Percentiles rank a stretch among this genome's conserved stretches.
Conservation (phyloP, 495 filamentous ascomycete genomes). For the Penicillium nucicola region DNA sequence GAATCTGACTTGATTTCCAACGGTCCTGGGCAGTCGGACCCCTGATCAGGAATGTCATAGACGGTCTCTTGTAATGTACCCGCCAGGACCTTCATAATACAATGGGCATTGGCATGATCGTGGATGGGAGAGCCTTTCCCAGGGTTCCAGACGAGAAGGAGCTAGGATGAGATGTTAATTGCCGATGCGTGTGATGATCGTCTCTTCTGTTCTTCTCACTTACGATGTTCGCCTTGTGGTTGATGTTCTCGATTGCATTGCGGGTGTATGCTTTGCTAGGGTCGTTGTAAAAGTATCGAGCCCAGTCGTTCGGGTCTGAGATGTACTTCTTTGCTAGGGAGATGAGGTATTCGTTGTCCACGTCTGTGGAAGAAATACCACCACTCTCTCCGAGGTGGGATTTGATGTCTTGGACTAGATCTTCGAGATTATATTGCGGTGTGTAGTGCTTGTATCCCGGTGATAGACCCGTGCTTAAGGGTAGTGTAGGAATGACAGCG, state of each 20-base stretch:
- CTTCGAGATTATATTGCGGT: conserved; percentile 22
- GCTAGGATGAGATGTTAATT: no score
- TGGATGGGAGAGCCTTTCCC: conserved; percentile 78
- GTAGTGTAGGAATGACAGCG: conserved; percentile 9
- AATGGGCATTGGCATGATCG: conserved; percentile 81
- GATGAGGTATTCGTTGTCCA: conserved; percentile 28
- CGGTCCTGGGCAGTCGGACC: conserved; percentile 10
- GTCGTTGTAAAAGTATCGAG: conserved; percentile 32
- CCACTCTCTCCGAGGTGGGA: conserved; percentile 24
- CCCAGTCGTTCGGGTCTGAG: conserved; percentile 33
- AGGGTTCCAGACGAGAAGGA: conserved; percentile 87
- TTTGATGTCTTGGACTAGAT: conserved; percentile 31
- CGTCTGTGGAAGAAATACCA: conserved; percentile 28
- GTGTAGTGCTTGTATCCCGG: conserved; percentile 19
- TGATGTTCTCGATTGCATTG: conserved; percentile 38
- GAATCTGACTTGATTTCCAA: conserved; percentile 25
- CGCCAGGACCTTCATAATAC: conserved; percentile 54
- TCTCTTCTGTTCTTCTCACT: no score
- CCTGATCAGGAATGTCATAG: conserved; percentile 61
- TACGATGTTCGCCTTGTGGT: conserved; percentile 35
- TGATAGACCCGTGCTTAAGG: conserved; percentile 12
- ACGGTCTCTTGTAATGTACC: conserved; percentile 70
- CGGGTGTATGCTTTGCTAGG: conserved; percentile 38
- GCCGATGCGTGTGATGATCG: no score
- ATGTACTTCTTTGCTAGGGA: conserved; percentile 29